A percentile compares a stretch with the other conserved stretches of the same genome.
Conservation (phyloP, 164 flowering plant genomes). For the Vitis amurensis region DNA sequence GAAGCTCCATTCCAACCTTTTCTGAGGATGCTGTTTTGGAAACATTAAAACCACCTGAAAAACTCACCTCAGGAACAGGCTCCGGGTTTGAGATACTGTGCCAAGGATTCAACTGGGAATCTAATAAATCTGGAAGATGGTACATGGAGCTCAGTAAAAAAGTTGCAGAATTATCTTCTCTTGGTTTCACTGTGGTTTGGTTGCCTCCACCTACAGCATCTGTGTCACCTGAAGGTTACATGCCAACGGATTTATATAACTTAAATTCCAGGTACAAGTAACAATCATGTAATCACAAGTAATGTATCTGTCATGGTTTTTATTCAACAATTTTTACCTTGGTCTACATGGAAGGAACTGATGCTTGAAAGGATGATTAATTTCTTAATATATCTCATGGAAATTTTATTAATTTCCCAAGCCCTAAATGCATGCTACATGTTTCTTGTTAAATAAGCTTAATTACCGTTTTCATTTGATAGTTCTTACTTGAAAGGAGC, state of each 20-base stretch:
- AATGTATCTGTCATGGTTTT: not conserved
- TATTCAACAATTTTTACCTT: not conserved
- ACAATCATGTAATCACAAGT: not conserved
- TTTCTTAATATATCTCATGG: no score
- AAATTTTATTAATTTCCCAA: no score
- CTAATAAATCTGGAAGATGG: conserved; percentile 95
- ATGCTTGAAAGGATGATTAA: no score
- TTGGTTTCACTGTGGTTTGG: conserved; percentile 90
- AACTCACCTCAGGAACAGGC: conserved; percentile 77
- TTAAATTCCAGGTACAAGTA: conserved; percentile 79
- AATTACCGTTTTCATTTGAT: no score
- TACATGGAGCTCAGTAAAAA: conserved; percentile 73
- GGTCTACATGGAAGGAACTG: no score
- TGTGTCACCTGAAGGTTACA: conserved; percentile 98
- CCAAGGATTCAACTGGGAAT: conserved; percentile 99
- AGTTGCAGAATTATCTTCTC: conserved; percentile 65
- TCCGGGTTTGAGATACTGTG: conserved; percentile 90
- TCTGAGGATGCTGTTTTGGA: conserved; percentile 45
- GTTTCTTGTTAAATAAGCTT: no score
- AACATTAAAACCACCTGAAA: conserved; percentile 33
- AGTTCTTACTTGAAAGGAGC: not conserved
- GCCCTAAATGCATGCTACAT: no score
- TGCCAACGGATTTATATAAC: conserved; percentile 93
- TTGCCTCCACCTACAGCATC: conserved; percentile 97
- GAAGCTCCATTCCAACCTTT: conserved; percentile 59